Base-by-base conservation (phyloP, 2,329 filamentous ascomycete genomes). In the Colletotrichum sp. region DNA sequence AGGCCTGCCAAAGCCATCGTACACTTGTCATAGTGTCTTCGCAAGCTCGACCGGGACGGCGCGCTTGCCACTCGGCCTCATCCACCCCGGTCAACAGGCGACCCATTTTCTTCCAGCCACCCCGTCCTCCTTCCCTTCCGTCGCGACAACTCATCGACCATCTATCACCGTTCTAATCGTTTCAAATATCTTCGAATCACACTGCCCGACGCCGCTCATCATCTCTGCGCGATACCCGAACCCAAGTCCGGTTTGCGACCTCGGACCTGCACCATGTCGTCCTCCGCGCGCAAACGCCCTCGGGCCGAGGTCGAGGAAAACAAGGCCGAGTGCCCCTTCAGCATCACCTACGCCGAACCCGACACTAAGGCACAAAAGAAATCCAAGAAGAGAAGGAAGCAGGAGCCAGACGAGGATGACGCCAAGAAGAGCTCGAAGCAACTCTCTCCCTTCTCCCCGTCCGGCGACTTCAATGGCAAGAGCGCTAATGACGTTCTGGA, bases 301-400 rank as follows among this genome's bases (percentile, higher is more conserved):
- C 87, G 87, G 78, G 80, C 84, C 68, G 84, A 87, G 66, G 81
- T 84, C 73, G 86, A 88, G 73, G 88, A 90, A 77, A 86, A 84
- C 76, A 86, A 88, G 76, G 89, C 89, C 78, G 89, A 91, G 76
- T 91, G 89, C 75, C 89, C 88, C 13, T 91, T 90, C 73, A 82
- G 80, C 51, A 84, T 90, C 66, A 80, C 77, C 55, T 82, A 83
- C 47, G 76, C 77, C 66, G 79, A 83, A 21, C 80, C 80, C 64
- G 84, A 87, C 74, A 82, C 85, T 11, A 88, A 87, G 71, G 84
- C 85, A 38, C 85, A 84, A 81, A 88, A 89, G 72, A 82, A 84
- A 34, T 69, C 69, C 16, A 88, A 87, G 75, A 87, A 86, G 77
- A 78, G 83, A 73, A 81, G 81, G 76, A 86, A 86, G 80, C 81